phyloP scores from a whole-genome alignment of 176 grass and related monocot genomes.

The Thinopyrum elongatum region DNA sequence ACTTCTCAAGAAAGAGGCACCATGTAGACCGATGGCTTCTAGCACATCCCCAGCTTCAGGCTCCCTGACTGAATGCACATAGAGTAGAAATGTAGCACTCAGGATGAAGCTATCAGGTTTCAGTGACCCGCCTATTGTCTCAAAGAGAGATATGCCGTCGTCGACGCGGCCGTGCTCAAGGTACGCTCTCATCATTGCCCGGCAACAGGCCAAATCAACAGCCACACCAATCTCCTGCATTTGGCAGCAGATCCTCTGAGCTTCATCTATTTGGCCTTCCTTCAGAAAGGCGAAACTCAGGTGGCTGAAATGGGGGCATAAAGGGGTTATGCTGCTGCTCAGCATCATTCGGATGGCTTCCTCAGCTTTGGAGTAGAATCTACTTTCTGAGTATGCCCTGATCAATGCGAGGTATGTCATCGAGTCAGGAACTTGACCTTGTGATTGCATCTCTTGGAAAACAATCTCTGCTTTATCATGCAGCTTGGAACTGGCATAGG shows the following conservation, averaged over 20 bases:
- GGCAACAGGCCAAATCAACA: constrained; percentile 66
- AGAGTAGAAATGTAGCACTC: constrained; percentile 65
- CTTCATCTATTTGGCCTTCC: constrained; percentile 51
- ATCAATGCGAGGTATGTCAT: constrained; percentile 58
- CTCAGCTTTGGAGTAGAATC: constrained; percentile 51
- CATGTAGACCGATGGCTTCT: constrained; percentile 43
- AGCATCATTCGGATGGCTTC: constrained; percentile 57
- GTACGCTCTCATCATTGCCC: constrained; percentile 76
- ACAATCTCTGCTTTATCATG: constrained; percentile 46
- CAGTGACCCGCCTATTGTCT: constrained; percentile 27
- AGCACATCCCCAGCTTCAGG: constrained; percentile 47
- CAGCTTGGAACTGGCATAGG: constrained; percentile 62
- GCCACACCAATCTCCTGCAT: constrained; percentile 50
- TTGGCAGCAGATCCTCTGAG: constrained; percentile 45
- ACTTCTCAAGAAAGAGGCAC: constrained; percentile 64
- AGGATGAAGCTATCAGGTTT: constrained; percentile 75
- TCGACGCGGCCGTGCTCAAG: constrained; percentile 50
- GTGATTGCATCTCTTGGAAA: constrained; percentile 62
- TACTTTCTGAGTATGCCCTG: constrained; percentile 52
- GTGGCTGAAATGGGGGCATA: constrained; percentile 68
- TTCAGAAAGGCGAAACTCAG: constrained; percentile 68
- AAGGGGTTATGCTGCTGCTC: constrained; percentile 37
- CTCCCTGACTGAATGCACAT: constrained; percentile 49
- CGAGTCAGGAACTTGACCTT: constrained; percentile 47
- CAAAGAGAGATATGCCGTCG: constrained; percentile 61